Base-by-base conservation (phyloP, 257 asterid species). In the Thymus mandschuricus region DNA sequence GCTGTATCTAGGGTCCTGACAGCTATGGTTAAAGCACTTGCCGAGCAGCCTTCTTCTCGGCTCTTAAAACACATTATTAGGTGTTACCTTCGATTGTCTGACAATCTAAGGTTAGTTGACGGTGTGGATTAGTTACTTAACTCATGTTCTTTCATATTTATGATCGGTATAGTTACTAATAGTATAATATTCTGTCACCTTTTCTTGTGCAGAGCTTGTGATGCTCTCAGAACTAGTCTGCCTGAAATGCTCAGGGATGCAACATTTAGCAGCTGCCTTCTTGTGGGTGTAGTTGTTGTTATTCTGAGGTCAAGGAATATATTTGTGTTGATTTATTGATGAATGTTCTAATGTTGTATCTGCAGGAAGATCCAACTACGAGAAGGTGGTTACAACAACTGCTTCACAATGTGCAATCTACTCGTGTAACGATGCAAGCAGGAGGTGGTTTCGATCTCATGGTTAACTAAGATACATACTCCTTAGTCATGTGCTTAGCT, bases 1-100 rank as follows among this genome's bases (percentile, higher is more conserved):
- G 98, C 99, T 60, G 99, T 95, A 15, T 91, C 89, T 35, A 80
- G 92, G 77, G 97, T 88, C 30, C 86, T 95, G 60, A 89, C 84
- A 44, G 86, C 76, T 79, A 89, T 95, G 98, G 93, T 95, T 49
- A 77, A 76, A 55, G 85, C 93, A 15, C 97, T 89, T 51, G 89
- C 96, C 46, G 97, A 88, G 52, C 93, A 85, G 71, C 98, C 96
- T 64, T 91, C 98, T 31, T 59, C 95, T 30, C 85, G 98, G 64
- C 85, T 92, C 45, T 81, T 95, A 48, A 89, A 95, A 80, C 97
- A 92, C 81, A 92, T 95, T 8, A 88, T 94, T 75, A 81, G 97
- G 76, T 94, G 99, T 87, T 95, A 92, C 76, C 95, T 91, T 76
- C 90, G 98, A 3, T 75, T 95, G 63, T 89, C 99, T n/a, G 96